Percentiles rank a stretch among this genome's conserved stretches.
phyloP scores from a whole-genome alignment of 2,329 filamentous ascomycete species.

The Botrytis deweyae region DNA sequence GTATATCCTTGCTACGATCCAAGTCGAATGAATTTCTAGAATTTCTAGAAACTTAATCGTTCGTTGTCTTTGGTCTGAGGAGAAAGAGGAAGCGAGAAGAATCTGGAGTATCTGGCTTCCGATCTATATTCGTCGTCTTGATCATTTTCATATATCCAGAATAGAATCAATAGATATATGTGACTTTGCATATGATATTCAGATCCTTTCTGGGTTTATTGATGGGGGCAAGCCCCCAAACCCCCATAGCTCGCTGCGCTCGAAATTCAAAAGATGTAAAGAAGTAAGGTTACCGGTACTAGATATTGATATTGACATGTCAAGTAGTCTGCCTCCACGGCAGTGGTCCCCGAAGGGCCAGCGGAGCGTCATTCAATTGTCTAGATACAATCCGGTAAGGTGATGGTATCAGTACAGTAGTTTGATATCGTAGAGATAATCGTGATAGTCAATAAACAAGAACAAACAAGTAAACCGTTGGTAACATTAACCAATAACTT shows the following conservation, averaged over 20 bases:
- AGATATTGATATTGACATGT: background rate
- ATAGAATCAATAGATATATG: background rate
- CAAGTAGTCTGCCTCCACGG: conserved; percentile 8
- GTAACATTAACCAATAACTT: no score
- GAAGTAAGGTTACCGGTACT: background rate
- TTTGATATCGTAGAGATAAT: background rate
- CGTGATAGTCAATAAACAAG: background rate
- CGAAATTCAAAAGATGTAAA: background rate
- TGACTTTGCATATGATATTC: background rate
- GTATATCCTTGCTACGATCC: background rate
- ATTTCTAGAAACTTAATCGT: background rate
- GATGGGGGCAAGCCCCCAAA: conserved; percentile 12
- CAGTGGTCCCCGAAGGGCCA: conserved; percentile 2
- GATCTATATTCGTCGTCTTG: background rate
- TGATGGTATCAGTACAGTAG: background rate
- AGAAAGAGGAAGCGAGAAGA: background rate
- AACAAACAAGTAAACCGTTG: background rate
- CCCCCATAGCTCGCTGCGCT: conserved; percentile 15
- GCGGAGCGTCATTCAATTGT: conserved; percentile 4
- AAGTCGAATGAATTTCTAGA: background rate
- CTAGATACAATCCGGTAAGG: background rate
- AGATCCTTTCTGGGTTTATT: background rate
- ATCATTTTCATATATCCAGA: background rate
- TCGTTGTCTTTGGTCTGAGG: background rate
- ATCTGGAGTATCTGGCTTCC: background rate